A percentile compares a stretch with the other conserved stretches of the same genome.
These are phyloP conservation scores for Candida sanyaensis DNA, from an alignment of 1,139 yeast genomes.

Conservation along the genomic window DNA sequence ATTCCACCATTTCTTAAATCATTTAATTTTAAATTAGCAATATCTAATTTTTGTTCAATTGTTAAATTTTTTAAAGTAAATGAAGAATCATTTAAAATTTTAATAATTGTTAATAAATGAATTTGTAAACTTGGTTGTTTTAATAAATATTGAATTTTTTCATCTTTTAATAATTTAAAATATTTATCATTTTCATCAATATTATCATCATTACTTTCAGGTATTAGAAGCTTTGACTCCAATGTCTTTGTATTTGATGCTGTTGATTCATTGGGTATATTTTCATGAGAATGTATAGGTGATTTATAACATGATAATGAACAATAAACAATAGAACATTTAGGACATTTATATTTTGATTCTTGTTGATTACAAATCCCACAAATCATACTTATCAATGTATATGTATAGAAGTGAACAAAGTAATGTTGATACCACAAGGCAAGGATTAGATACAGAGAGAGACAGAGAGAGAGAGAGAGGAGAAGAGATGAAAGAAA, in stretches of 20 bases:
- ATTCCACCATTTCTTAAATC: conserved; percentile 63
- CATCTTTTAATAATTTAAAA: conserved; percentile 29
- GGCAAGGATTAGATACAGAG: too few species aligned
- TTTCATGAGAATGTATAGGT: conserved; percentile 33
- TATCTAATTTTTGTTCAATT: conserved; percentile 54
- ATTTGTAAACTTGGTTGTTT: conserved; percentile 51
- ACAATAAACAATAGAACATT: conserved; percentile 50
- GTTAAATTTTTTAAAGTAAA: conserved; percentile 29
- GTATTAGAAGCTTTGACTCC: not conserved
- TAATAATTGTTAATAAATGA: conserved; percentile 50
- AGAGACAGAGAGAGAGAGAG: too few species aligned
- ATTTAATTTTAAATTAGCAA: conserved; percentile 60
- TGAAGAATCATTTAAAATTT: conserved; percentile 33
- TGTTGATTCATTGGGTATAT: not conserved
- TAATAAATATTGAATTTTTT: conserved; percentile 42
- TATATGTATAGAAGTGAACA: too few species aligned
- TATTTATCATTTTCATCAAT: conserved; percentile 11
- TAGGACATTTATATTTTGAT: conserved; percentile 65
- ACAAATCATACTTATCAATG: conserved; percentile 1
- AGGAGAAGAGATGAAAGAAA: too few species aligned
- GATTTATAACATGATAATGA: conserved; percentile 60
- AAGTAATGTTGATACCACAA: too few species aligned
- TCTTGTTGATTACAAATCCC: conserved; percentile 42
- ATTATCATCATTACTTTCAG: not conserved
- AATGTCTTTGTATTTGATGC: not conserved